Base-by-base conservation (phyloP, 2,329 filamentous ascomycete genomes). In the Chaetomiaceae sp. region DNA sequence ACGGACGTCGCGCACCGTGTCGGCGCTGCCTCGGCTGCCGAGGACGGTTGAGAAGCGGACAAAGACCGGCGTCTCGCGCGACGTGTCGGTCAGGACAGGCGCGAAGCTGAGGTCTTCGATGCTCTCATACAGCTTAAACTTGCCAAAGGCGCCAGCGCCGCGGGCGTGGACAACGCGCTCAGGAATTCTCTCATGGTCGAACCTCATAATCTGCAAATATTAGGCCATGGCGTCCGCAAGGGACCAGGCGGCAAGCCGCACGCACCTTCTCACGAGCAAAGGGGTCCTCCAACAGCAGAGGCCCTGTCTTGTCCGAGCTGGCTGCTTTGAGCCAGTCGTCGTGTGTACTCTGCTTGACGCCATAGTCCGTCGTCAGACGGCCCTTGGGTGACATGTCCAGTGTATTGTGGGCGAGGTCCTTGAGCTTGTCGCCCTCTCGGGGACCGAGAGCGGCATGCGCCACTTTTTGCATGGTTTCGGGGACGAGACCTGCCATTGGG, bases 1-100 rank as follows among this genome's bases (percentile, higher is more conserved):
- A 33, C 87, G 81, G 2, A 90, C 86, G 73, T 94, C 88, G n/a
- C 89, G 81, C 1, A 90, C 88, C 0, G 87, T 91, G 65, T 94
- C 89, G 5, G 87, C 86, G 47, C 84, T 88, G 11, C 88, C 89
- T 30, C 84, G 78, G 64, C 82, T 88, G 6, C 86, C 87, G 2
- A 88, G 75, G 0, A 89, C 88, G 0, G 89, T 92, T 0, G 87
- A 92, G 67, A 94, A 91, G 0, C 88, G 83, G 14, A 87, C 64
- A 64, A 89, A 89, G 1, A 88, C 73, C 0, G 78, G 82, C 0
- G 86, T 90, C 54, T 76, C 78, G 33, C 65, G 62, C 7, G 64
- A 62, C 9, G 59, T 72, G 51, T 63, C 61, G 30, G 61, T 63
- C 32, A 63, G 36, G 16, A 89, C 75, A 5, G 77, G 77, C 1